Percentiles rank a stretch among this genome's conserved stretches.
phyloP scores from a whole-genome alignment of 176 grass and related monocot species.

The Eleusine coracana region DNA sequence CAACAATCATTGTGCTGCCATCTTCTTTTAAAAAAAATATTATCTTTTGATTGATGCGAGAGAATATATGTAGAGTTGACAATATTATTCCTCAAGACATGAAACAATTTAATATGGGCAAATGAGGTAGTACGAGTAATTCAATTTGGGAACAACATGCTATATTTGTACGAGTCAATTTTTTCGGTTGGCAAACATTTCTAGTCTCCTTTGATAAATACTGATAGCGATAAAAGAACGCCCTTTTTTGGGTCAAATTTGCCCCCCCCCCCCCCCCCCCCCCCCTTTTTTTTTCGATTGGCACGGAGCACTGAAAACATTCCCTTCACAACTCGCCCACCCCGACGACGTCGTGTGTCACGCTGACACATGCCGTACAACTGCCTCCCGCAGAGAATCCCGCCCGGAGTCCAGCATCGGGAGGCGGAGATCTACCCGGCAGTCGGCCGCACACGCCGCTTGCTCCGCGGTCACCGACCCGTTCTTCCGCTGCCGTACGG shows the following conservation, averaged over 20 bases:
- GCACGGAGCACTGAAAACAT: background rate
- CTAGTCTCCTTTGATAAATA: background rate
- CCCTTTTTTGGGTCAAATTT: background rate
- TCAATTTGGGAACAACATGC: too few relatives aligned
- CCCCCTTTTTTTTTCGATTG: background rate
- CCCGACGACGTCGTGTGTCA: background rate
- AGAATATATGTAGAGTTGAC: too few relatives aligned
- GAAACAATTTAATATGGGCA: too few relatives aligned
- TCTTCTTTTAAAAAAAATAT: too few relatives aligned
- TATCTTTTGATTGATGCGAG: too few relatives aligned
- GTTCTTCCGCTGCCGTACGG: background rate
- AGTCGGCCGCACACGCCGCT: conserved; percentile 33
- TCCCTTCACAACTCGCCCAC: background rate
- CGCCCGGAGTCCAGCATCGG: conserved; percentile 42
- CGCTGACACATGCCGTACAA: conserved; percentile 18
- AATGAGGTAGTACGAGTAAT: too few relatives aligned
- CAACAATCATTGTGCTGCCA: too few relatives aligned
- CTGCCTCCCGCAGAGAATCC: conserved; percentile 46
- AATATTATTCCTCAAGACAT: too few relatives aligned
- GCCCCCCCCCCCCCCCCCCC: too few relatives aligned
- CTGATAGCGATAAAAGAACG: background rate
- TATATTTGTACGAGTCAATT: too few relatives aligned
- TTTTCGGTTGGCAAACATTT: too few relatives aligned
- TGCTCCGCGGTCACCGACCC: background rate
- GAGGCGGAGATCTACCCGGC: conserved; percentile 51